Base-by-base conservation (phyloP, 1,139 yeast species). In the Tardiomyces depauwii region DNA sequence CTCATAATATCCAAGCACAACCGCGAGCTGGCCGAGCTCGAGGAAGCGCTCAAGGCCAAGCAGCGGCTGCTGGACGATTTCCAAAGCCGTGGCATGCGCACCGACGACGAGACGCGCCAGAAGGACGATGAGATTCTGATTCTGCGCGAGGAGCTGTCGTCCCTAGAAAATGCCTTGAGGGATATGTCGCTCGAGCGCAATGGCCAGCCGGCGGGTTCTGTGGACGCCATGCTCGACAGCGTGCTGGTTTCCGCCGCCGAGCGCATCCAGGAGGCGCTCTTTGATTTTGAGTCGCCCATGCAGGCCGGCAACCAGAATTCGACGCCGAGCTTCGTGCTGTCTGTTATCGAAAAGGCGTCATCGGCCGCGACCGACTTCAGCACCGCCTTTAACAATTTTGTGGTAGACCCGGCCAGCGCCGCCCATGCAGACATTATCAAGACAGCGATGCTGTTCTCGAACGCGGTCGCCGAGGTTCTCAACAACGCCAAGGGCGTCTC, bases 241-340 rank as follows among this genome's bases (percentile, higher is more conserved):
- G 76, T 86, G 48, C 70, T 88, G 53, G 72, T 70, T 38, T 77
- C 85, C 54, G 87, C 85, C 44, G 77, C 83, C 32, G 80, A 78
- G 51, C 72, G 88, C 45, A 72, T 86, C 44, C 93, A 86, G 62
- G 88, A 84, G 52, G 69, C 86, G 0, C 70, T 82, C 44, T 82
- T 77, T 57, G 89, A 82, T 56, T 70, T 86, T 50, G 80, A 78
- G 46, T 81, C 91, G 2, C 83, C 93, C 19, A 76, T 83, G 75
- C 91, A 83, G 62, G 87, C 91, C 16, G 94, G 94, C 47, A 85
- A 85, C 58, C 78, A 80, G 55, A 80, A 80, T 59, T 73, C 94
- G 1, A 77, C 93, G 0, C 87, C 95, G 1, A 82, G 77, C 55
- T 82, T 78, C 57, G 66, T 84, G 39, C 68, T 81, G 41, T 81